Percentiles rank a stretch among this genome's conserved stretches.
Conservation (phyloP, 1,139 yeast genomes). For the Yamadazyma mexicana region DNA sequence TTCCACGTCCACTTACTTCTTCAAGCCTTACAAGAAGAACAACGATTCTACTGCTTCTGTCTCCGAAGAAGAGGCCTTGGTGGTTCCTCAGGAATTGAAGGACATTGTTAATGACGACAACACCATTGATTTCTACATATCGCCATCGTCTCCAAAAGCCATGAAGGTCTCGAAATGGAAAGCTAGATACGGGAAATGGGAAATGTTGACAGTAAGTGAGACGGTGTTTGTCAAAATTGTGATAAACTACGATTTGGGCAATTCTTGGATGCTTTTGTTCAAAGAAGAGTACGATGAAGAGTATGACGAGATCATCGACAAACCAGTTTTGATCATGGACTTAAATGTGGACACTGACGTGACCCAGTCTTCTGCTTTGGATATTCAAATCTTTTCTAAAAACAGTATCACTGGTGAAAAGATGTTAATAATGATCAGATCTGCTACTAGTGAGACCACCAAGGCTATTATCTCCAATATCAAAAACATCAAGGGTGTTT, state of each 20-base stretch:
- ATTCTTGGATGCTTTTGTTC: conserved; percentile 43
- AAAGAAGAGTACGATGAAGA: conserved; percentile 39
- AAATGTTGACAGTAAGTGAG: conserved; percentile 41
- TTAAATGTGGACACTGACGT: conserved; percentile 26
- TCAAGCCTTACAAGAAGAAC: conserved; percentile 26
- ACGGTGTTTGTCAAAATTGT: conserved; percentile 39
- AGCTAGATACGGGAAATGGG: conserved; percentile 46
- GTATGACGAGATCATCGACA: conserved; percentile 32
- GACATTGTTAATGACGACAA: conserved; percentile 39
- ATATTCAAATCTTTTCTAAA: conserved; percentile 34
- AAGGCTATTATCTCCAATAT: conserved; percentile 27
- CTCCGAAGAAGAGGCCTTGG: conserved; percentile 20
- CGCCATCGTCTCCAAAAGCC: conserved; percentile 35
- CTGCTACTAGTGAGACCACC: conserved; percentile 28
- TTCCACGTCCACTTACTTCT: conserved; percentile 43
- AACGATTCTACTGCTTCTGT: conserved; percentile 6
- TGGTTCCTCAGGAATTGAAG: conserved; percentile 38
- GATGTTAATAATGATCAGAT: conserved; percentile 36
- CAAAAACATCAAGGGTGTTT: conserved; percentile 28
- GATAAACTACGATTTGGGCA: conserved; percentile 32
- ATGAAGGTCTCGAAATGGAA: conserved; percentile 49
- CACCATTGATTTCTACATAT: conserved; percentile 41
- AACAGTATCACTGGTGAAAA: conserved; percentile 33
- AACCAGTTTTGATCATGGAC: conserved; percentile 38
- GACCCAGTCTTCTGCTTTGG: conserved; percentile 42